These are phyloP conservation scores for Bisporella sp. DNA, from an alignment of 2,329 filamentous ascomycete species.

Conservation along the genomic window DNA sequence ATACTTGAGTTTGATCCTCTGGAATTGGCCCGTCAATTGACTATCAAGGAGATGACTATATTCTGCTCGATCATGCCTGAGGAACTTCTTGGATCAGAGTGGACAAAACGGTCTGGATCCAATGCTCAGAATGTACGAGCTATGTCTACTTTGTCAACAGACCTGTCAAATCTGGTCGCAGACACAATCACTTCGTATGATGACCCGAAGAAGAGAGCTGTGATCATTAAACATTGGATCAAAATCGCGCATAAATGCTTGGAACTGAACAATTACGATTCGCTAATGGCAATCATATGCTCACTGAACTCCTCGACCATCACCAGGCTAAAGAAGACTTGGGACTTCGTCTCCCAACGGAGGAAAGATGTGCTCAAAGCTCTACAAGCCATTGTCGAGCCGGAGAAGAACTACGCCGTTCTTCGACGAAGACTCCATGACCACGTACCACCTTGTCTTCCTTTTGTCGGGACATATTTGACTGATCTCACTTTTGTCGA, in stretches of 20 bases:
- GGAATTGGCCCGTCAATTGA: constrained; percentile 87
- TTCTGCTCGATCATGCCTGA: constrained; percentile 91
- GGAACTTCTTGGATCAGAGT: constrained; percentile 84
- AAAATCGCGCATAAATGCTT: constrained; percentile 85
- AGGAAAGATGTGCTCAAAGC: constrained; percentile 73
- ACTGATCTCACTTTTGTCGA: constrained; percentile 96
- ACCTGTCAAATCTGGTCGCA: constrained; percentile 85
- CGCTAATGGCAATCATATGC: constrained; percentile 94
- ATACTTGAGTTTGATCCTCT: constrained; percentile 88
- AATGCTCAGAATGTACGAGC: constrained; percentile 85
- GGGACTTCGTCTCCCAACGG: constrained; percentile 81
- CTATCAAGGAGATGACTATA: constrained; percentile 82
- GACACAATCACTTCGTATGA: constrained; percentile 83
- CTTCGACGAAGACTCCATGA: constrained; percentile 77
- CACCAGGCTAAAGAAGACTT: constrained; percentile 78
- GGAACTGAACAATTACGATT: constrained; percentile 92
- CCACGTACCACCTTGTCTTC: constrained; percentile 84
- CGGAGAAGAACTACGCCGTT: constrained; percentile 83
- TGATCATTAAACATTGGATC: constrained; percentile 95
- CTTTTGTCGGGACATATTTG: constrained; percentile 92
- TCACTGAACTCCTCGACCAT: constrained; percentile 90
- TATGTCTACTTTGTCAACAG: constrained; percentile 88
- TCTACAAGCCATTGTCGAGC: constrained; percentile 79
- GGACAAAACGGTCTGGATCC: constrained; percentile 80
- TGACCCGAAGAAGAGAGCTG: constrained; percentile 89